phyloP scores from a whole-genome alignment of 2,329 filamentous ascomycete species.

The Aspergillus sp. region DNA sequence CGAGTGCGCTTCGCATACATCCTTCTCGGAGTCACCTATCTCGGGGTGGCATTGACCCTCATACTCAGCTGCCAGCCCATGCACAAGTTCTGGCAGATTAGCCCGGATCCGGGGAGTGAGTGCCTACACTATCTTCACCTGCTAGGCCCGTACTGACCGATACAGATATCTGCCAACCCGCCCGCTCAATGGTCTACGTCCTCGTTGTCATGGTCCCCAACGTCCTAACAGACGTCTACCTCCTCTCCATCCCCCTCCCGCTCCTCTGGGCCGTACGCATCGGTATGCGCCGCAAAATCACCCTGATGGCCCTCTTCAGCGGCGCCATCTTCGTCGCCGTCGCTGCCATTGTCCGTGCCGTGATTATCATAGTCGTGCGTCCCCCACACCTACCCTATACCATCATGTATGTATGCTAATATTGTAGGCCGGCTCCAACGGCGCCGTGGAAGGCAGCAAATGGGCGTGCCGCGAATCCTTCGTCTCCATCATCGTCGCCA shows the following conservation, averaged over 20 bases:
- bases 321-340: conserved; percentile 56
- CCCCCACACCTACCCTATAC: no score
- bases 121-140: no score
- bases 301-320: conserved; percentile 53
- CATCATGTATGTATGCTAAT: background rate
- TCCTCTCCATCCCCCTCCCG: conserved; percentile 58
- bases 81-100: conserved; percentile 58
- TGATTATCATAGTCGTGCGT: conserved; percentile 45
- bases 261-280: conserved; percentile 56
- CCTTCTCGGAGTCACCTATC: conserved; percentile 49
- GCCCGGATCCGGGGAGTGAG: conserved; percentile 56
- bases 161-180: conserved; percentile 48
- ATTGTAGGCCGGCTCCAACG: conserved; percentile 26
- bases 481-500: conserved; percentile 42
- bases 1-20: conserved; percentile 52
- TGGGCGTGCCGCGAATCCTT: conserved; percentile 47
- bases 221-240: conserved; percentile 57
- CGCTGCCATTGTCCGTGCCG: conserved; percentile 53
- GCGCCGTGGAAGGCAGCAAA: conserved; percentile 37
- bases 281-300: conserved; percentile 48
- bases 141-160: no score
- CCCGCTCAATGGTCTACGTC: conserved; percentile 48
- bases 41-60: conserved; percentile 49
- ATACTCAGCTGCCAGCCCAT: conserved; percentile 56
- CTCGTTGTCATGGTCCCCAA: conserved; percentile 52